These are phyloP conservation scores for Exophiala sp. DNA, from an alignment of 2,329 filamentous ascomycete species.

Conservation along the genomic window DNA sequence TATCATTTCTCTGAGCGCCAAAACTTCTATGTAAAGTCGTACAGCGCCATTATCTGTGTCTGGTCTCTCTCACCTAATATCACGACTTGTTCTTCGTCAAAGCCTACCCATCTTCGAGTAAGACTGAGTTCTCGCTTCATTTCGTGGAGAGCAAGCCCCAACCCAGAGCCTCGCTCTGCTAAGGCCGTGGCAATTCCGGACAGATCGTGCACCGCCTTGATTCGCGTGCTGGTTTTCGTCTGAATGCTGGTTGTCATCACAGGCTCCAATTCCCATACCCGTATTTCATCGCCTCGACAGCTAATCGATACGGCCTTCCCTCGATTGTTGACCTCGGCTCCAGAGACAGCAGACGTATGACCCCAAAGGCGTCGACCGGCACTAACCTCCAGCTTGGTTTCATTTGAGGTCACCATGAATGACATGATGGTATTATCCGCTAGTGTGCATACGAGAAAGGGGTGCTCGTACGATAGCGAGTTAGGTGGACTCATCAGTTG, in stretches of 20 bases:
- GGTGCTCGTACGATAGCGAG: constrained; percentile 70
- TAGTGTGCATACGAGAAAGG: constrained; percentile 79
- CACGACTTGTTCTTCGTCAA: constrained; percentile 90
- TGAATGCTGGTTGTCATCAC: constrained; percentile 27
- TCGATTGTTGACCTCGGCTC: constrained; percentile 76
- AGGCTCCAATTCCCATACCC: constrained; percentile 87
- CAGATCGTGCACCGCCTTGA: constrained; percentile 38
- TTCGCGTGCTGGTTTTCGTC: constrained; percentile 53
- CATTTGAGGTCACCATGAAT: constrained; percentile 73
- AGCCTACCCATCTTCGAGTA: constrained; percentile 68
- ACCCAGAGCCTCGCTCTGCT: constrained; percentile 29
- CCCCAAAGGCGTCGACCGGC: constrained; percentile 78
- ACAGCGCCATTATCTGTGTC: constrained; percentile 72
- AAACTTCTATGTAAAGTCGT: constrained; percentile 69
- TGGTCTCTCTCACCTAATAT: constrained; percentile 69
- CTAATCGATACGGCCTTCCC: constrained; percentile 91
- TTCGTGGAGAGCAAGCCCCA: constrained; percentile 36
- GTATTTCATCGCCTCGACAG: constrained; percentile 70
- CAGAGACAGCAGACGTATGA: constrained; percentile 83
- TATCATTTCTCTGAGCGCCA: not conserved
- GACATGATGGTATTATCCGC: constrained; percentile 84
- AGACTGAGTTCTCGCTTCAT: constrained; percentile 40
- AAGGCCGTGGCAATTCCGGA: constrained; percentile 25
- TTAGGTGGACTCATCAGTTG: constrained; percentile 50
- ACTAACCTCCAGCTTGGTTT: constrained; percentile 63